Conservation (phyloP, 108 stramenopile species). For the Ochromonas danica region DNA sequence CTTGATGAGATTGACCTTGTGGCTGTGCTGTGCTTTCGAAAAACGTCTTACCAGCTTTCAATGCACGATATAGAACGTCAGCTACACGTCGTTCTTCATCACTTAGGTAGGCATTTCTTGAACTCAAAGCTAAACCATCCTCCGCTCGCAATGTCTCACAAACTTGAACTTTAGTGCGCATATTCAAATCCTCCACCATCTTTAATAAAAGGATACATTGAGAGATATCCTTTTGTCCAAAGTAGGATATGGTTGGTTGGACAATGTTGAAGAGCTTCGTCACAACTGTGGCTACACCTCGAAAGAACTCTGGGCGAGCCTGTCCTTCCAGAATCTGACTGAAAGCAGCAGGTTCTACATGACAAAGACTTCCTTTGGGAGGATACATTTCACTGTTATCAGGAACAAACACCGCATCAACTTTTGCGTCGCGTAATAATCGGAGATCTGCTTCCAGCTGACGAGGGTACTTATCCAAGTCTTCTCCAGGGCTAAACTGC, state of each 20-base stretch:
- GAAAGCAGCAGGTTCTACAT: slow-evolving; percentile 65
- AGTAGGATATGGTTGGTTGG: slow-evolving; percentile 72
- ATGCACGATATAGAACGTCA: slow-evolving; percentile 69
- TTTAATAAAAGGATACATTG: slow-evolving; percentile 83
- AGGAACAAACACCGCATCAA: slow-evolving; percentile 53
- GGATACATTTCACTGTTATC: slow-evolving; percentile 48
- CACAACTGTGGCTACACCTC: slow-evolving; percentile 94
- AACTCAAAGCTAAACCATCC: slow-evolving; percentile 92
- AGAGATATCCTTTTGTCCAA: slow-evolving; percentile 97
- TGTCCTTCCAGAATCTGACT: slow-evolving; percentile 73
- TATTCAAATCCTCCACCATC: slow-evolving; percentile 75
- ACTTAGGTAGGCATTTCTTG: slow-evolving; percentile 88
- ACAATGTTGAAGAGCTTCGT: slow-evolving; percentile 96
- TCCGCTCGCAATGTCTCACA: slow-evolving; percentile 60
- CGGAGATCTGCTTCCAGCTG: slow-evolving; percentile 75
- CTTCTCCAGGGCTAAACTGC: slow-evolving; percentile 89
- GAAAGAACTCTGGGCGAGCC: slow-evolving; percentile 84
- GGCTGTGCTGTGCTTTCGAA: not conserved
- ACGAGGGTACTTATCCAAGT: slow-evolving; percentile 89
- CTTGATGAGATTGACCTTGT: slow-evolving; percentile 1
- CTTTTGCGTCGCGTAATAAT: slow-evolving; percentile 52
- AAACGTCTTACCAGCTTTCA: slow-evolving; percentile 50
- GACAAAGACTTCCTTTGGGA: slow-evolving; percentile 21
- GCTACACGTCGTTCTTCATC: slow-evolving; percentile 72
- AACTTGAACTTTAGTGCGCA: slow-evolving; percentile 65